Base-by-base conservation (phyloP, 306 rosid species). In the Begonia peltatifolia region DNA sequence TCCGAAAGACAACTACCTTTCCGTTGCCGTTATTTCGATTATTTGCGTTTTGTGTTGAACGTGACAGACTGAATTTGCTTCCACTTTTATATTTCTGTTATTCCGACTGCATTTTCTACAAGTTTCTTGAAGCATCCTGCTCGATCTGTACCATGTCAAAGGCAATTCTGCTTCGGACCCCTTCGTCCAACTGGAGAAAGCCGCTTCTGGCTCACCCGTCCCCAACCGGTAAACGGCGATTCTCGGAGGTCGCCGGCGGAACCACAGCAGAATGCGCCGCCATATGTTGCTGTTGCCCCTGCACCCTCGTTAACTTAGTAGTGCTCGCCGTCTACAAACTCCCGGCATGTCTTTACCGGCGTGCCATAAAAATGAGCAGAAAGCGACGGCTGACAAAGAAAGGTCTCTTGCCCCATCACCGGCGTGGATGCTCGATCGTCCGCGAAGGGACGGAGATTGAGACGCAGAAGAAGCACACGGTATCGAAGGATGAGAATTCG, bases 231-330 rank as follows among this genome's bases (percentile, higher is more conserved):
- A 35, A 47, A 2, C 55, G 61, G 12, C 78, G 73, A 1, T 17
- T 78, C 2, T 90, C 92, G 0, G 99, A 90, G 70, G 82, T 77
- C 0, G 81, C 83, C 9, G 99, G 99, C 0, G 81, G 84, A 0
- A 70, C 92, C 1, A 44, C 99, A 7, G 97, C 97, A 6, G 95
- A 79, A 68, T 90, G 95, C 65, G 81, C 87, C 1, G 99, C 86
- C 12, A 63, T 90, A 4, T 78, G 86, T 58, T 90, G 97, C n/a
- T 86, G 99, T 54, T 68, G 71, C 49, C 95, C 99, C 0, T 77
- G 75, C 22, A 67, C 66, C 3, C 53, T 83, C 0, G 66, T 79
- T 10, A 76, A 80, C 41, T 11, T 90, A 5, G 41, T 86, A 0
- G 69, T 76, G 10, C 69, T 86, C 3, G 87, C 77, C 0, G 11